These are phyloP conservation scores for Salvia miltiorrhiza DNA, from an alignment of 257 asterid genomes.

Conservation along the genomic window DNA sequence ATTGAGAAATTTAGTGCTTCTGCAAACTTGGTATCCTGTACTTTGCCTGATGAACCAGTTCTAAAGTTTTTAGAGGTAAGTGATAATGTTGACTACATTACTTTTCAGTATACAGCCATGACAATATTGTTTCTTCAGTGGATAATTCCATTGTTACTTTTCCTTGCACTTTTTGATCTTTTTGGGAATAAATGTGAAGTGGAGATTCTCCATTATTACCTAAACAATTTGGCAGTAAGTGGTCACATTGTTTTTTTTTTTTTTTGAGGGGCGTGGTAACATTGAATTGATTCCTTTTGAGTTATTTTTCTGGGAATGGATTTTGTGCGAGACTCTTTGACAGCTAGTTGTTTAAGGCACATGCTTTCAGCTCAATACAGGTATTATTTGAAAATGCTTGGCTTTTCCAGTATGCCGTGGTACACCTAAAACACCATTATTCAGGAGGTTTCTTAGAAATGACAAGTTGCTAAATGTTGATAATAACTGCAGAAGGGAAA, in stretches of 20 bases:
- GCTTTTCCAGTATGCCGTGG: no score
- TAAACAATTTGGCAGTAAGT: not conserved
- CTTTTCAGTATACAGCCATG: constrained; percentile 18
- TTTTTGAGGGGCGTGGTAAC: no score
- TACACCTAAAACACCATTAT: not conserved
- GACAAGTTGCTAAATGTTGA: not conserved
- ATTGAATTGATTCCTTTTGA: no score
- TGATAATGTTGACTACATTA: constrained; percentile 5
- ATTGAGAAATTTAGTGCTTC: constrained; percentile 59
- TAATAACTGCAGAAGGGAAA: no score
- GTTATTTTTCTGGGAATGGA: not conserved
- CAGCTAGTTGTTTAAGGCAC: no score
- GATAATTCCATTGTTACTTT: not conserved
- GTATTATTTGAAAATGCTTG: no score
- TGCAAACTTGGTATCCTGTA: constrained; percentile 52
- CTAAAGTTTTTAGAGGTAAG: constrained; percentile 71
- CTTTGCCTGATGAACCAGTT: constrained; percentile 60
- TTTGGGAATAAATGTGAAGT: not conserved
- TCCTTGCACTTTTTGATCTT: constrained; percentile 2
- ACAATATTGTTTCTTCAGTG: not conserved
- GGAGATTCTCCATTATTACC: not conserved
- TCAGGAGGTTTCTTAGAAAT: not conserved
- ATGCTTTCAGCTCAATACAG: not conserved
- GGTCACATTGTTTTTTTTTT: not conserved
- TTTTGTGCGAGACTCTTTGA: not conserved